phyloP scores from a whole-genome alignment of 805 yeast species.

The Spathaspora hagerdaliae region DNA sequence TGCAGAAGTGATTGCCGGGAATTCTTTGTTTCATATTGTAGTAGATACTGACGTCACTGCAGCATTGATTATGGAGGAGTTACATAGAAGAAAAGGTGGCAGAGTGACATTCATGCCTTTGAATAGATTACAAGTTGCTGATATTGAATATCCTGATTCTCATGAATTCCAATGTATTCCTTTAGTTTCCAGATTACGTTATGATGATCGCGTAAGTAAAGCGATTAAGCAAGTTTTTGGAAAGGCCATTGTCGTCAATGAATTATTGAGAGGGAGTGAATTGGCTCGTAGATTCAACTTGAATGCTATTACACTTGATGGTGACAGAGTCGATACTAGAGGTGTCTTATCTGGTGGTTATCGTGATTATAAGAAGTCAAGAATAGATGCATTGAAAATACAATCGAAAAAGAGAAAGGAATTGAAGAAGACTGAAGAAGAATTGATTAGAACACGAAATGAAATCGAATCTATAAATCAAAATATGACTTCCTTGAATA shows the following conservation, averaged over 20 bases:
- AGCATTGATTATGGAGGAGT: constrained; percentile 68
- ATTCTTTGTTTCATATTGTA: constrained; percentile 78
- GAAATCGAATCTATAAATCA: constrained; percentile 45
- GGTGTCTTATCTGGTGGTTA: constrained; percentile 92
- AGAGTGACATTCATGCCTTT: constrained; percentile 90
- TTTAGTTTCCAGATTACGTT: constrained; percentile 68
- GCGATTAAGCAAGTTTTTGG: constrained; percentile 83
- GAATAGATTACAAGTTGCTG: constrained; percentile 51
- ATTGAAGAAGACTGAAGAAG: constrained; percentile 29
- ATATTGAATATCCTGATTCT: constrained; percentile 55
- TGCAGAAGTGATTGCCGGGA: constrained; percentile 87
- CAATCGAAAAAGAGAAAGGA: constrained; percentile 52
- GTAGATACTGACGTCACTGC: constrained; percentile 89
- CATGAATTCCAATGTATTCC: constrained; percentile 64
- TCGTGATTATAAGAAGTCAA: constrained; percentile 60
- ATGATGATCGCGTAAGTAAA: constrained; percentile 47
- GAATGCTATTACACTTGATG: constrained; percentile 84
- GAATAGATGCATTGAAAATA: constrained; percentile 65
- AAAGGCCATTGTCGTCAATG: constrained; percentile 69
- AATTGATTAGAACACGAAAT: constrained; percentile 34
- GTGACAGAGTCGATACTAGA: constrained; percentile 79
- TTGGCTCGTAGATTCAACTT: constrained; percentile 58
- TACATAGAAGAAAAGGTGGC: constrained; percentile 67
- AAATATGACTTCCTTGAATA: constrained; percentile 47
- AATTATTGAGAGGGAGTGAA: constrained; percentile 64